Base-by-base conservation (phyloP, 768 basidiomycete genomes). In the Amanita exitialis region DNA sequence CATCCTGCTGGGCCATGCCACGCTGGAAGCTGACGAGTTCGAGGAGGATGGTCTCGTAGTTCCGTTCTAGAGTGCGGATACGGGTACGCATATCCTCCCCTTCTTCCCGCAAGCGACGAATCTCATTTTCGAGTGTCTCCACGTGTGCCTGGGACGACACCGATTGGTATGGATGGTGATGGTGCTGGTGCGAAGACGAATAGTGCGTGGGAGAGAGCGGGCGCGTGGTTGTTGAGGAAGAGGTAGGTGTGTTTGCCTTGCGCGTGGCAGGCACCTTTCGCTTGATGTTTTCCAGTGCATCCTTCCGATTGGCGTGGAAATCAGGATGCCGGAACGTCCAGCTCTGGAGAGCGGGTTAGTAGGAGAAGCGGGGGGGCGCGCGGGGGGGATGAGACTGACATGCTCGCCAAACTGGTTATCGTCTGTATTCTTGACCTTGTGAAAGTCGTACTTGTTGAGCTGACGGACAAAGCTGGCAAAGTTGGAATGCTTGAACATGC, bases 381-480 rank as follows among this genome's bases (percentile, higher is more conserved):
- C 28, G 18, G 13, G 34, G 47, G 15, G 35, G 6, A n/a, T n/a
- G n/a, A n/a, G n/a, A 67, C 73, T 13, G 59, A 77, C 76, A 68
- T 85, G 74, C 68, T 79, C 82, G 10, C 76, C 75, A 54, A 73
- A 90, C 55, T 82, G 78, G 62, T 79, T 72, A 58, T 90, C 90
- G 56, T 92, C 91, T 2, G 81, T 82, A 59, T 88, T 90, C 66
- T 93, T 94, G 56, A 93, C 86, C 73, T 95, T 95, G 75, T 94
- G 92, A 58, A 95, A 95, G 67, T 94, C 92, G 63, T 95, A 95
- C 66, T 94, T 95, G 75, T 95, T 95, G 30, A 95, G 74, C 65
- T 95, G 92, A 8, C 91, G 78, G 4, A 95, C 92, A 62, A 95
- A 95, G 49, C 78, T 80, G 27, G 91, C 91, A 65, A 95, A 95